These are phyloP conservation scores for Copromyces sp. DNA, from an alignment of 495 filamentous ascomycete species.

Conservation along the genomic window DNA sequence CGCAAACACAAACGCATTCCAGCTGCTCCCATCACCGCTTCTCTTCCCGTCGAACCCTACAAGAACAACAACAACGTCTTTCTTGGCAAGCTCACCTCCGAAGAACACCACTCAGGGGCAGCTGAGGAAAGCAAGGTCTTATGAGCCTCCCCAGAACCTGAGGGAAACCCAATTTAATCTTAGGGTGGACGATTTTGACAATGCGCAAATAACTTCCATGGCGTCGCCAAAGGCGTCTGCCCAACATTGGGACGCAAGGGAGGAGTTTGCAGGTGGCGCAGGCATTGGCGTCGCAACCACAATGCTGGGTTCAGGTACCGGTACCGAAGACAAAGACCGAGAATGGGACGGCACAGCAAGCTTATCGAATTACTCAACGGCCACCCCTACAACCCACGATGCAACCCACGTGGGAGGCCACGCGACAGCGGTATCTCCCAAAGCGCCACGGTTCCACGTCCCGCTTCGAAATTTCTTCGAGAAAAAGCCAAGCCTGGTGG, in stretches of 20 bases:
- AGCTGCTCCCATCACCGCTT: background rate
- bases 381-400: background rate
- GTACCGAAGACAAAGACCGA: background rate
- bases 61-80: background rate
- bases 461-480: background rate
- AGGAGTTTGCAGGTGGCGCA: background rate
- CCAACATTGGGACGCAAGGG: background rate
- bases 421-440: background rate
- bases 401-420: background rate
- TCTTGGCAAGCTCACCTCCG: background rate
- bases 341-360: background rate
- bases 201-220: background rate
- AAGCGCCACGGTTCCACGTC: background rate
- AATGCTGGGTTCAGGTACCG: background rate
- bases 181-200: background rate
- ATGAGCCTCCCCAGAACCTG: background rate
- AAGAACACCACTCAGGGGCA: background rate
- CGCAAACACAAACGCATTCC: background rate
- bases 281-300: background rate
- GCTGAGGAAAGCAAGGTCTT: background rate
- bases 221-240: background rate
- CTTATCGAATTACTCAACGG: background rate
- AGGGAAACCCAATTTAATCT: background rate
- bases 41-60: background rate
- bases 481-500: background rate